Conservation (phyloP, 2,329 filamentous ascomycete genomes). For the Aureobasidium lini region DNA sequence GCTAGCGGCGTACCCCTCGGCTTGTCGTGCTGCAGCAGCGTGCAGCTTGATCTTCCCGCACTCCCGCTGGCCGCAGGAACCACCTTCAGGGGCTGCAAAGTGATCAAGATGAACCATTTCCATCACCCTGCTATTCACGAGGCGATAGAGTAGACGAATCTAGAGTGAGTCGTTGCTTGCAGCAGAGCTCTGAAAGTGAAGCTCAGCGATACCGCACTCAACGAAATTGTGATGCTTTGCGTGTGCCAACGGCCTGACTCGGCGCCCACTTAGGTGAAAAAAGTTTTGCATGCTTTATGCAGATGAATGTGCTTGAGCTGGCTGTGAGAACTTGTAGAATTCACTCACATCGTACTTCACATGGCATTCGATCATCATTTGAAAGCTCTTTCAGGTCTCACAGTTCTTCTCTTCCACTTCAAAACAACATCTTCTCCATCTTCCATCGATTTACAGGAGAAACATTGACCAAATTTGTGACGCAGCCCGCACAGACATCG, state of each 20-base stretch:
- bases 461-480: not conserved
- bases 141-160: not conserved
- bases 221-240: not conserved
- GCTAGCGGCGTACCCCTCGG: not conserved
- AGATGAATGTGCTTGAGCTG: not conserved
- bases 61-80: conserved; percentile 11
- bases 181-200: not conserved
- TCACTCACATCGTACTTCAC: not conserved
- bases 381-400: not conserved
- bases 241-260: conserved; percentile 5
- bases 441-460: not conserved
- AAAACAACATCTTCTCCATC: not conserved
- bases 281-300: conserved; percentile 3
- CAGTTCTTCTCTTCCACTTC: not conserved
- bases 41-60: conserved; percentile 5
- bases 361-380: too few species aligned
- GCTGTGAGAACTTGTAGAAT: not conserved
- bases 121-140: not conserved
- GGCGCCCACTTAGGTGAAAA: conserved; percentile 5
- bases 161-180: not conserved
- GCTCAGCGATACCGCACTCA: conserved; percentile 9
- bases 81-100: not conserved
- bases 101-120: not conserved
- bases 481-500: not conserved
- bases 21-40: not conserved